These are phyloP conservation scores for Nicotiana knightiana DNA, from an alignment of 257 asterid genomes.

Conservation along the genomic window DNA sequence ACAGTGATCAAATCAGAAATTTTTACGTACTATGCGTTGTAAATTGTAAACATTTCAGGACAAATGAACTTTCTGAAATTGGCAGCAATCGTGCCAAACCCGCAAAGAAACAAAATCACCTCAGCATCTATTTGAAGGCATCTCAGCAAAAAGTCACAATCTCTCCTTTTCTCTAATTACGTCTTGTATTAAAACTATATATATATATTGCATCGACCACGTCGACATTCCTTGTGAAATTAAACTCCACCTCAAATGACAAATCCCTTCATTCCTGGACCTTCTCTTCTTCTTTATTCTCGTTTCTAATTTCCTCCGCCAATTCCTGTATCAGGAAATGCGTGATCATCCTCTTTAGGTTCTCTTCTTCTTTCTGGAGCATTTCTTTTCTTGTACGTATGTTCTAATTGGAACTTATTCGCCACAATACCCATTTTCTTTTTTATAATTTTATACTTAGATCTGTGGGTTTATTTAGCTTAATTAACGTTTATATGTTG, in stretches of 20 bases:
- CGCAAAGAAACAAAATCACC: constrained; percentile 7
- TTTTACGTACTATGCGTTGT: neutral
- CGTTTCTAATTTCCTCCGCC: neutral
- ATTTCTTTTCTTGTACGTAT: neutral
- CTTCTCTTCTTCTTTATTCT: neutral
- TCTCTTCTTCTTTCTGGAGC: neutral
- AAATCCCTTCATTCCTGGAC: neutral
- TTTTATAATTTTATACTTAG: neutral
- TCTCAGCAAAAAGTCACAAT: neutral
- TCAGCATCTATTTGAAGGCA: constrained; percentile 24
- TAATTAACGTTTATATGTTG: neutral
- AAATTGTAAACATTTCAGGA: neutral
- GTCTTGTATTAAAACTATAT: neutral
- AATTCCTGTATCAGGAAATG: neutral
- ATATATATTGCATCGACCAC: neutral
- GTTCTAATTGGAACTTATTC: neutral
- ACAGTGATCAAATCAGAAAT: neutral
- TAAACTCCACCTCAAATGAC: neutral
- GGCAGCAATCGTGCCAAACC: neutral
- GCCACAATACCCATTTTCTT: neutral
- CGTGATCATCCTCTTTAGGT: neutral
- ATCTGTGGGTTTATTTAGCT: neutral
- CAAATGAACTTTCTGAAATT: neutral
- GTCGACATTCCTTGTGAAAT: neutral
- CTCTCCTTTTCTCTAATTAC: neutral